Percentiles rank a stretch among this genome's conserved stretches.
phyloP scores from a whole-genome alignment of 2,329 filamentous ascomycete genomes.

The Verticillium dahliae region DNA sequence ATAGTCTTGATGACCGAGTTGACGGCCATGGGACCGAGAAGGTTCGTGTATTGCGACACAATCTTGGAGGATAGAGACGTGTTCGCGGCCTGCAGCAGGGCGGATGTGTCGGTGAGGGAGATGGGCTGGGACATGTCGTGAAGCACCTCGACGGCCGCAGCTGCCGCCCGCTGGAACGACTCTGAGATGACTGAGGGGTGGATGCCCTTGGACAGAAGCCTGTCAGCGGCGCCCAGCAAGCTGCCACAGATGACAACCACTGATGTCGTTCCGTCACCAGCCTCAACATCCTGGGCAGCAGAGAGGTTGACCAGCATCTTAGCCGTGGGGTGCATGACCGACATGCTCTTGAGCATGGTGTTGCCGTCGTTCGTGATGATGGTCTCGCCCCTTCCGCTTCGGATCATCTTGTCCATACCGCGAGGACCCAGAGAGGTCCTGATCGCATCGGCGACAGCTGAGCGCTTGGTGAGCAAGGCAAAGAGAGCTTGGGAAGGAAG shows the following conservation, averaged over 20 bases:
- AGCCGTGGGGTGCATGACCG: constrained; percentile 97
- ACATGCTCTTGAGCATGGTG: constrained; percentile 99
- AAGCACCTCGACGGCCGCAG: constrained; percentile 79
- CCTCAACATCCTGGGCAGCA: constrained; percentile 95
- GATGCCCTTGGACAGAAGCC: constrained; percentile 84
- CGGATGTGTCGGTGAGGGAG: constrained; percentile 76
- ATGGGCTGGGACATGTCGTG: constrained; percentile 96
- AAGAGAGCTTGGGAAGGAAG: neutral
- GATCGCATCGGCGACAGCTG: constrained; percentile 95
- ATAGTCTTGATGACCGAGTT: constrained; percentile 95
- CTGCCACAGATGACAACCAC: constrained; percentile 97
- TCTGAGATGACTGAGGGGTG: constrained; percentile 98
- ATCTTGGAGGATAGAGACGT: constrained; percentile 98
- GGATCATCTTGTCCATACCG: constrained; percentile 99
- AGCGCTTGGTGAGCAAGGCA: constrained; percentile 13
- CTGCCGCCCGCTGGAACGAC: constrained; percentile 90
- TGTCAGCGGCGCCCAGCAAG: constrained; percentile 87
- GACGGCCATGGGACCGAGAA: constrained; percentile 95
- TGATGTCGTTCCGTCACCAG: constrained; percentile 95
- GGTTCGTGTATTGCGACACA: constrained; percentile 91
- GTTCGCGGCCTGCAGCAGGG: constrained; percentile 91
- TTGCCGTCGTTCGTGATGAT: constrained; percentile 99
- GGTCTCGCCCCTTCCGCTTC: constrained; percentile 91
- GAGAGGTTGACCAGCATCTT: constrained; percentile 99
- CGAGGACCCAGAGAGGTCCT: constrained; percentile 91